Conservation (phyloP, 2,329 filamentous ascomycete species). For the Didymosphaeria variabile region DNA sequence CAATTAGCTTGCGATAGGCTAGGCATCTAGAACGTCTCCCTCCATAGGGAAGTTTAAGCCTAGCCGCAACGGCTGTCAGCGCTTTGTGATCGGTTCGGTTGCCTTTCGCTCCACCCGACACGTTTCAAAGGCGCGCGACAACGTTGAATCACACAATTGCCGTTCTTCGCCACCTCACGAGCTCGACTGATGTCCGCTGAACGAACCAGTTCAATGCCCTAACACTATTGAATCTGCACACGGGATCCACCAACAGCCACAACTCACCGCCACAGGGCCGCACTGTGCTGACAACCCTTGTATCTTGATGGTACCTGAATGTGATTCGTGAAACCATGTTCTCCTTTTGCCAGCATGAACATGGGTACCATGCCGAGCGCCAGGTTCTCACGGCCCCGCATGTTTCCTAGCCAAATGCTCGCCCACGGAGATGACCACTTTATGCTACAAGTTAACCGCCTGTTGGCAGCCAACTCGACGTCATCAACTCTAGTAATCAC, state of each 20-base stretch:
- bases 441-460: slow-evolving; percentile 32
- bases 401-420: slow-evolving; percentile 17
- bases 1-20: slow-evolving; percentile 25
- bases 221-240: slow-evolving; percentile 14
- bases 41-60: slow-evolving; percentile 27
- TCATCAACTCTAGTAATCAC: slow-evolving; percentile 27
- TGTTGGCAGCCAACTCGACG: slow-evolving; percentile 30
- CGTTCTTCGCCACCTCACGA: slow-evolving; percentile 28
- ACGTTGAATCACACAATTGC: neutral
- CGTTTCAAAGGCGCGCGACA: slow-evolving; percentile 30
- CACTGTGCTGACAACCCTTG: slow-evolving; percentile 21
- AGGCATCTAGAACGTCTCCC: slow-evolving; percentile 19
- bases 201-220: slow-evolving; percentile 22
- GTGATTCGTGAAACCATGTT: slow-evolving; percentile 28
- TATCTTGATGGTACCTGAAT: slow-evolving; percentile 23
- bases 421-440: slow-evolving; percentile 36
- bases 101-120: slow-evolving; percentile 27
- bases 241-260: slow-evolving; percentile 12
- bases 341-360: slow-evolving; percentile 20
- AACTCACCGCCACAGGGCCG: slow-evolving; percentile 26
- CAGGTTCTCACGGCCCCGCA: slow-evolving; percentile 19
- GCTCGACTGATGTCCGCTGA: slow-evolving; percentile 14
- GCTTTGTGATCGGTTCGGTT: slow-evolving; percentile 33
- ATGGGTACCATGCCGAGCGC: slow-evolving; percentile 15
- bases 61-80: slow-evolving; percentile 24